Conservation (phyloP, 768 basidiomycete species). For the Lentinula aciculospora region DNA sequence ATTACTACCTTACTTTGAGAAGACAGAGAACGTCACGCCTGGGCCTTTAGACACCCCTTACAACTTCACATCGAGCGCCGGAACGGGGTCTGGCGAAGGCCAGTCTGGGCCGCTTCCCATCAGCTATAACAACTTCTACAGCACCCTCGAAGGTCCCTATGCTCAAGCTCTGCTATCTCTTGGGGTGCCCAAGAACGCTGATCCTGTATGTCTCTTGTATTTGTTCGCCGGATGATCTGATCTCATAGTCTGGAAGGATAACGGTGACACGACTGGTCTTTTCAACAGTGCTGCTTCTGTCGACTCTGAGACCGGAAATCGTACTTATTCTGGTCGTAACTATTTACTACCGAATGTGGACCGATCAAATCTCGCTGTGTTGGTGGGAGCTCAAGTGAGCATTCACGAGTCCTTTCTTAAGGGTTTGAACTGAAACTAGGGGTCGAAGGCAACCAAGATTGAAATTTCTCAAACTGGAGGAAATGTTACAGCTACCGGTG, state of each 20-base stretch:
- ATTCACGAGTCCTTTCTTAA: neutral
- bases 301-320: conserved; percentile 1
- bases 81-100: neutral
- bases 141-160: neutral
- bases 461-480: neutral
- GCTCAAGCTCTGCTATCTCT: neutral
- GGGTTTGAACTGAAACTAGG: neutral
- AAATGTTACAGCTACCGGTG: conserved; percentile 28
- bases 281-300: neutral
- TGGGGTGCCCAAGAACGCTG: neutral
- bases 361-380: conserved; percentile 20
- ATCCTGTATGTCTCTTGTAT: neutral
- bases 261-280: conserved; percentile 3
- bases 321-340: conserved; percentile 1
- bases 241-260: neutral
- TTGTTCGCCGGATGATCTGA: neutral
- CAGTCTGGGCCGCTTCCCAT: neutral
- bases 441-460: conserved; percentile 13
- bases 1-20: conserved; percentile 7
- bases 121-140: conserved; percentile 1
- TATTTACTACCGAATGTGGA: conserved; percentile 1
- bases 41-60: neutral
- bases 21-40: conserved; percentile 2
- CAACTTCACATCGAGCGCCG: neutral
- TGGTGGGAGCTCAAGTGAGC: conserved; percentile 19